These are phyloP conservation scores for Candida maltosa DNA, from an alignment of 805 yeast genomes.

Conservation along the genomic window DNA sequence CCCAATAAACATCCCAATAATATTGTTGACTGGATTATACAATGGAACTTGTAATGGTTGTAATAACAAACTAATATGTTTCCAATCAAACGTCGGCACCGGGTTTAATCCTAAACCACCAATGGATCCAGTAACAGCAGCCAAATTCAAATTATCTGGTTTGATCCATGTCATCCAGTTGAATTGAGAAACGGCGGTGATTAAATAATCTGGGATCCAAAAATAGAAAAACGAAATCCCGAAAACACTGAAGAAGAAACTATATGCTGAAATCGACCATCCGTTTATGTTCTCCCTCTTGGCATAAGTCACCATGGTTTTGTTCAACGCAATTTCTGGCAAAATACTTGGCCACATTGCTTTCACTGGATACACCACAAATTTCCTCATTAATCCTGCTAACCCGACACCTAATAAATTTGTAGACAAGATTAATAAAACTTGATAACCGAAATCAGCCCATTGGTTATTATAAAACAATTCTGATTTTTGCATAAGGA, in stretches of 20 bases:
- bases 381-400: conserved; percentile 61
- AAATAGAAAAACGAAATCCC: conserved; percentile 35
- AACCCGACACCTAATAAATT: conserved; percentile 66
- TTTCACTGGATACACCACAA: conserved; percentile 43
- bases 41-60: conserved; percentile 42
- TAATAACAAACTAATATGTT: conserved; percentile 32
- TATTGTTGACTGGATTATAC: conserved; percentile 39
- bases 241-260: conserved; percentile 35
- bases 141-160: conserved; percentile 35
- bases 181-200: conserved; percentile 36
- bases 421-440: conserved; percentile 50
- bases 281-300: conserved; percentile 31
- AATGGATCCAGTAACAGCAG: conserved; percentile 35
- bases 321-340: conserved; percentile 41
- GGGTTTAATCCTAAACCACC: conserved; percentile 42
- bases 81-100: conserved; percentile 43
- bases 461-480: conserved; percentile 40
- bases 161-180: conserved; percentile 47
- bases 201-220: conserved; percentile 40
- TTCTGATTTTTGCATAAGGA: conserved; percentile 42
- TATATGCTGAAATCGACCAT: conserved; percentile 40
- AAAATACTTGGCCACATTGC: conserved; percentile 44
- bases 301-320: conserved; percentile 38
- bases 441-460: conserved; percentile 51
- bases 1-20: conserved; percentile 32